These are phyloP conservation scores for Solanum sitiens DNA, from an alignment of 257 asterid species.

Conservation along the genomic window DNA sequence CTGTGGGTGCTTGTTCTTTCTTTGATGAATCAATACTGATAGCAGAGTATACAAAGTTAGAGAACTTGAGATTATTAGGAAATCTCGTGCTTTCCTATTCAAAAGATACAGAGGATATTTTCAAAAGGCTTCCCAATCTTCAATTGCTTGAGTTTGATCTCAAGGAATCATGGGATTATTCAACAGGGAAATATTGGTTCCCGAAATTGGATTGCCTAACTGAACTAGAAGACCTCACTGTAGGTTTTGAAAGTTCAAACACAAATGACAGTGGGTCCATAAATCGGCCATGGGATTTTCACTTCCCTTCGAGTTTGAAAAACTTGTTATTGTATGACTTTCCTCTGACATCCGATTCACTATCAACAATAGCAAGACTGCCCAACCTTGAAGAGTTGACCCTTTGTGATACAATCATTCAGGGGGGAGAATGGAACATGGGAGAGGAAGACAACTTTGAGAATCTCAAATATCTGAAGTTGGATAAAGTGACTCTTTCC, in stretches of 20 bases:
- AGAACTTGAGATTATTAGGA: neutral
- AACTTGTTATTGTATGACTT: accelerated
- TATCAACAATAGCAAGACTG: neutral
- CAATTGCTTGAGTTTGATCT: accelerated
- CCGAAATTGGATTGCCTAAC: neutral
- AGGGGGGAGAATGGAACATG: neutral
- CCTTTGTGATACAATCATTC: neutral
- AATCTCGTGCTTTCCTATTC: neutral
- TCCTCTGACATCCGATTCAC: neutral
- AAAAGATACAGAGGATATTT: neutral
- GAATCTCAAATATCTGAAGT: neutral
- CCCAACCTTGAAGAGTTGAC: neutral
- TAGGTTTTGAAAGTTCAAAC: neutral
- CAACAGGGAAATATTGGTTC: neutral
- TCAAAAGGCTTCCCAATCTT: neutral
- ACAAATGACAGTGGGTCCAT: neutral
- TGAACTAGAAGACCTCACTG: neutral
- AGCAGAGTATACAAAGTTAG: neutral
- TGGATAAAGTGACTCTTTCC: neutral
- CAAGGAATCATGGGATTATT: neutral
- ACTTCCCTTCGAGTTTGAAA: neutral
- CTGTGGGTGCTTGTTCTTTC: accelerated
- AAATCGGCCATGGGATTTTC: neutral
- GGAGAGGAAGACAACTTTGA: neutral
- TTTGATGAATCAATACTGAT: neutral